Conservation (phyloP, 1,284 basidiomycete species). For the Heterobasidion annosum region DNA sequence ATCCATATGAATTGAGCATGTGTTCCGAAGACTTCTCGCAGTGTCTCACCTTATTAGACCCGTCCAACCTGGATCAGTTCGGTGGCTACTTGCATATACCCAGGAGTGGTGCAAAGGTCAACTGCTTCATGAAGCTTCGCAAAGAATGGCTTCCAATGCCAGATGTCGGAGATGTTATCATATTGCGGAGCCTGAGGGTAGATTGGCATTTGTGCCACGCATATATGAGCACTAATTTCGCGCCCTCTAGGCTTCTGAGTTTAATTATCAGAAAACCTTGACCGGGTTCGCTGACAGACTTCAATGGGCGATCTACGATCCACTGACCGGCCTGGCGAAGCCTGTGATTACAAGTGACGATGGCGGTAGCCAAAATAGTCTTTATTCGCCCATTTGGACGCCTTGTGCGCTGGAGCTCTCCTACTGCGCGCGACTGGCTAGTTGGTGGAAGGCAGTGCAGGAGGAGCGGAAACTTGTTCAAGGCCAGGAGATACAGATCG, state of each 20-base stretch:
- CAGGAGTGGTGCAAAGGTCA: constrained; percentile 29
- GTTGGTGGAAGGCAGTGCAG: constrained; percentile 46
- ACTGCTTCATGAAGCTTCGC: constrained; percentile 40
- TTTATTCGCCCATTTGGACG: constrained; percentile 24
- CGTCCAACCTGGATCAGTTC: constrained; percentile 23
- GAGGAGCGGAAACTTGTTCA: constrained; percentile 11
- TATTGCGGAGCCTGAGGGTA: constrained; percentile 32
- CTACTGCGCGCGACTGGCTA: constrained; percentile 28
- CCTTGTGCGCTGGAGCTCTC: constrained; percentile 18
- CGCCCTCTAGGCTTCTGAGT: constrained; percentile 21
- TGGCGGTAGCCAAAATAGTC: constrained; percentile 12
- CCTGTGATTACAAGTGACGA: neutral
- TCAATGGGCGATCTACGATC: constrained; percentile 21
- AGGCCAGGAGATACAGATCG: constrained; percentile 15
- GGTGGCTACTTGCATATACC: constrained; percentile 6
- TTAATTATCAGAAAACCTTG: constrained; percentile 21
- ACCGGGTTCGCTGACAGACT: constrained; percentile 16
- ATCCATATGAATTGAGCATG: neutral
- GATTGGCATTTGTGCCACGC: neutral
- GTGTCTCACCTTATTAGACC: constrained; percentile 28
- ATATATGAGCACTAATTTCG: neutral
- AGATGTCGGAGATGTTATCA: constrained; percentile 32
- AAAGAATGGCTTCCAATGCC: constrained; percentile 40
- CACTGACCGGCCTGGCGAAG: neutral
- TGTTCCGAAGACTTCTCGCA: constrained; percentile 7